These are phyloP conservation scores for Plenodomus biglobosus DNA, from an alignment of 2,329 filamentous ascomycete species.

Conservation along the genomic window DNA sequence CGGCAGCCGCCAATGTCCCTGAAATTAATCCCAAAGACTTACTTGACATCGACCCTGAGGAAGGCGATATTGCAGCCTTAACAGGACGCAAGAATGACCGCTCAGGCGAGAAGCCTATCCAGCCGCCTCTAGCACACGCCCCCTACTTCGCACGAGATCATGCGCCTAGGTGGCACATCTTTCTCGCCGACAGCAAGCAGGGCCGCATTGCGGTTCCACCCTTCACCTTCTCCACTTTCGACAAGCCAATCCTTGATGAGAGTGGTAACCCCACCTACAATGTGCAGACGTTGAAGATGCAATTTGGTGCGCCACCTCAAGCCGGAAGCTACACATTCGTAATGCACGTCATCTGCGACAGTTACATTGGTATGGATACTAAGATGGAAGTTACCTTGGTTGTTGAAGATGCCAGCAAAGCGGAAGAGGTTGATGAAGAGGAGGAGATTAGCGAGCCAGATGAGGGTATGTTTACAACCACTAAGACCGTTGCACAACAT, in stretches of 20 bases:
- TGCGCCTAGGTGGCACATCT: slow-evolving; percentile 89
- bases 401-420: slow-evolving; percentile 87
- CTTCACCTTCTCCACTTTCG: slow-evolving; percentile 91
- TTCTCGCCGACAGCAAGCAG: slow-evolving; percentile 90
- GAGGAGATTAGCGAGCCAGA: slow-evolving; percentile 98
- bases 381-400: slow-evolving; percentile 87
- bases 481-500: too few species aligned
- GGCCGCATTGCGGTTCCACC: slow-evolving; percentile 96
- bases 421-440: slow-evolving; percentile 75
- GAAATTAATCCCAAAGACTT: slow-evolving; percentile 76
- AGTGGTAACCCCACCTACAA: slow-evolving; percentile 87
- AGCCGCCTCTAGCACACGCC: slow-evolving; percentile 84
- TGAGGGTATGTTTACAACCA: slow-evolving; percentile 73
- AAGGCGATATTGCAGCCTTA: slow-evolving; percentile 86
- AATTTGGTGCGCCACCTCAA: slow-evolving; percentile 92
- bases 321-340: slow-evolving; percentile 92
- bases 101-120: slow-evolving; percentile 64
- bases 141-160: slow-evolving; percentile 90
- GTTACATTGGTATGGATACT: slow-evolving; percentile 90
- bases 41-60: slow-evolving; percentile 87
- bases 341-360: slow-evolving; percentile 91
- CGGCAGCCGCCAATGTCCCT: slow-evolving; percentile 75
- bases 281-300: slow-evolving; percentile 94
- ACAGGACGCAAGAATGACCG: slow-evolving; percentile 72
- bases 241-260: slow-evolving; percentile 80